Percentiles rank a stretch among this genome's conserved stretches.
These are phyloP conservation scores for Posidonia australis DNA, from an alignment of 106 monocot species.

Conservation along the genomic window DNA sequence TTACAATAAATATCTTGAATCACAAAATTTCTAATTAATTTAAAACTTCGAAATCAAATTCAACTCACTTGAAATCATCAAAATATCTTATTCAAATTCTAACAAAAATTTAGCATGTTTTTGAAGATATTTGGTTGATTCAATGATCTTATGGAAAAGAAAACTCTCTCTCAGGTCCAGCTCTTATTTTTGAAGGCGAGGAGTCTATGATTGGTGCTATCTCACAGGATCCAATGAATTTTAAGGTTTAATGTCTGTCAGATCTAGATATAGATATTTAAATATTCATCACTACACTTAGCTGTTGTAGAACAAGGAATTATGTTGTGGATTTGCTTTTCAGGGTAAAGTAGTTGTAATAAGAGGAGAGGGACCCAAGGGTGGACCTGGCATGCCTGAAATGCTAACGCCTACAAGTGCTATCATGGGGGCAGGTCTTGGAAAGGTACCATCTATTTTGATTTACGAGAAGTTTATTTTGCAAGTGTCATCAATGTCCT, in stretches of 20 bases:
- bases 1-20: too few relatives aligned
- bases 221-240: constrained; percentile 71
- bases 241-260: constrained; percentile 41
- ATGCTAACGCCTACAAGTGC: constrained; percentile 99
- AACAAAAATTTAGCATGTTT: too few relatives aligned
- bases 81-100: too few relatives aligned
- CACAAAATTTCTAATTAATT: too few relatives aligned
- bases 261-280: neutral
- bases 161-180: constrained; percentile 48
- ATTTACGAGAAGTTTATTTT: too few relatives aligned
- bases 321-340: too few relatives aligned
- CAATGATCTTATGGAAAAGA: neutral
- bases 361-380: constrained; percentile 93
- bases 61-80: too few relatives aligned
- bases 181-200: constrained; percentile 95
- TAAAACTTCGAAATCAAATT: too few relatives aligned
- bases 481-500: too few relatives aligned
- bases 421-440: constrained; percentile 97
- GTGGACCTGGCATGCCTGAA: constrained; percentile 97
- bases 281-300: too few relatives aligned
- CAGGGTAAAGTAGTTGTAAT: constrained; percentile 93
- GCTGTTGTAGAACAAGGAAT: too few relatives aligned
- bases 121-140: too few relatives aligned
- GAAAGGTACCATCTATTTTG: constrained; percentile 47
- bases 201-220: constrained; percentile 87